Evolutionary conservation across 371 early-diverging fungal genomes (phyloP), one percentile per base, ranked within the genome.

Genomic region (Furculomyces boomerangus): DNA sequence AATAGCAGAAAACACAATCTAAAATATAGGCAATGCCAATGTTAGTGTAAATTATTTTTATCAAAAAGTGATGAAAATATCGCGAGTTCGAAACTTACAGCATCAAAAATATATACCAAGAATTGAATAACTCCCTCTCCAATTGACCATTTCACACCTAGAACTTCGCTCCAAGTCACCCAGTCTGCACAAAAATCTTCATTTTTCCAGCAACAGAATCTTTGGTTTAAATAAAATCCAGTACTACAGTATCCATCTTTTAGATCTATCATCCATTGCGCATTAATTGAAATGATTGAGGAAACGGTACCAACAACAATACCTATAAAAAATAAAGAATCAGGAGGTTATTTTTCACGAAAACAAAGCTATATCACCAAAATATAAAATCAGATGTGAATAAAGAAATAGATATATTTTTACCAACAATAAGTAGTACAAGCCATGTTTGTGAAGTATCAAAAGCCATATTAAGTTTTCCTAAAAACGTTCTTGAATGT

Each of bases 401-500:
- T 35, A 10, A n/a, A n/a, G n/a, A n/a, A n/a, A 10, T 7, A 35
- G 35, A 10, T 35, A 35, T 10, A 35, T 35, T 28, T 18, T 47
- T 54, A 48, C 55, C 86, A 57, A 86, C 83, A 7, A 77, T 57
- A 13, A 76, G 59, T 22, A 91, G 77, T 2, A 92, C 69, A 14
- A 90, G 60, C 94, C 94, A 94, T 8, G 89, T 83, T 63, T 92
- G 86, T 2, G 77, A 65, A 30, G 83, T 78, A 60, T 92, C 90
- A n/a, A 64, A 75, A 18, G 74, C 1, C 35, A 80, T 66, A 14
- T 66, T 64, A 40, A 85, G 52, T 56, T 71, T 67, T 0, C 86
- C 84, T 24, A 71, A 16, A 64, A 63, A 40, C 83, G 51, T 57
- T 71, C 66, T 0, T 83, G 83, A 22, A 70, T 65, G 58, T 10